Conservation (phyloP, 305 asterid genomes). For the Solanum hybrid region DNA sequence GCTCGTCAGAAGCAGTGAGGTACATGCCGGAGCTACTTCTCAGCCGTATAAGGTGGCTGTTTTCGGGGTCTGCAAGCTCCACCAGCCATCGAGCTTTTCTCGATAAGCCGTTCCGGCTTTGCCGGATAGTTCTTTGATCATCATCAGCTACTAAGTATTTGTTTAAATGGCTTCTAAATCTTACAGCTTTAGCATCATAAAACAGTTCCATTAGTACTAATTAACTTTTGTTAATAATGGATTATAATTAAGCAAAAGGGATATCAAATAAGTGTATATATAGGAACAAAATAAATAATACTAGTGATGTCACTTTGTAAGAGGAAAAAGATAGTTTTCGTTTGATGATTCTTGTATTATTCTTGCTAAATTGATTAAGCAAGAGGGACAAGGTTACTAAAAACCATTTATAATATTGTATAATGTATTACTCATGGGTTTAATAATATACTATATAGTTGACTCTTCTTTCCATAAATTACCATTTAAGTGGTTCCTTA, state of each 20-base stretch:
- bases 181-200: slow-evolving; percentile 1
- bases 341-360: neutral
- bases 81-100: slow-evolving; percentile 10
- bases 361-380: neutral
- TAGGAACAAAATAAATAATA: neutral
- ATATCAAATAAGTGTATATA: neutral
- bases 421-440: neutral
- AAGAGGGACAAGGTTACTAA: neutral
- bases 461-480: neutral
- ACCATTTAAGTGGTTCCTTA: neutral
- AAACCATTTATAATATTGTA: neutral
- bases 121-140: slow-evolving; percentile 4
- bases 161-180: slow-evolving; percentile 1
- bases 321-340: neutral
- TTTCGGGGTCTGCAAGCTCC: slow-evolving; percentile 10
- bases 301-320: neutral
- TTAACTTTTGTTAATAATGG: neutral
- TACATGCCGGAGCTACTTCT: slow-evolving; percentile 67
- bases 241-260: neutral
- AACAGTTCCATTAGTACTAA: slow-evolving; percentile 1
- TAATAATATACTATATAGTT: neutral
- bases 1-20: slow-evolving; percentile 56
- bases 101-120: slow-evolving; percentile 4
- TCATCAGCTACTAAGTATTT: slow-evolving; percentile 11
- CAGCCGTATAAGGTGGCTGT: slow-evolving; percentile 45